phyloP scores from a whole-genome alignment of 768 basidiomycete species.

The Asterophora lycoperdoides region DNA sequence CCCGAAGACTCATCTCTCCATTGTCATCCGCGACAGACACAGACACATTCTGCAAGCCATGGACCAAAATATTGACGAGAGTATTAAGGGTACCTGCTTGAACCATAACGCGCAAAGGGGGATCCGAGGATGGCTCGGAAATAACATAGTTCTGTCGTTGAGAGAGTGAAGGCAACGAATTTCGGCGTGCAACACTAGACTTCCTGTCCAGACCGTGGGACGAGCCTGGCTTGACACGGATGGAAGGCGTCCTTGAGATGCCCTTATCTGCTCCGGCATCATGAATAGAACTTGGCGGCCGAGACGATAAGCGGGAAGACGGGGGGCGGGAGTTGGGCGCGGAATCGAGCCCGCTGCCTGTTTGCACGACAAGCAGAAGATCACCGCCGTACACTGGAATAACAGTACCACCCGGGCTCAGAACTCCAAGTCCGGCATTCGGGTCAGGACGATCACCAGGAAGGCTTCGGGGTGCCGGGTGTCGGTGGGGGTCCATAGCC shows the following conservation, averaged over 20 bases:
- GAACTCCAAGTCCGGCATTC: conserved; percentile 32
- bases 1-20: conserved; percentile 75
- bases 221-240: conserved; percentile 70
- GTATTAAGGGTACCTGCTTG: conserved; percentile 75
- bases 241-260: conserved; percentile 62
- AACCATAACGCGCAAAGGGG: conserved; percentile 70
- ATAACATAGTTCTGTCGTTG: conserved; percentile 53
- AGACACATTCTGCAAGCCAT: conserved; percentile 71
- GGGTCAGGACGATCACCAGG: conserved; percentile 29
- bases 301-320: conserved; percentile 59
- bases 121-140: conserved; percentile 62
- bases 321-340: conserved; percentile 48
- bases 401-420: conserved; percentile 58
- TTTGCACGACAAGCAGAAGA: conserved; percentile 64
- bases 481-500: conserved; percentile 42
- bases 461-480: conserved; percentile 31
- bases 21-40: conserved; percentile 85
- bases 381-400: conserved; percentile 76
- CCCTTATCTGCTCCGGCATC: conserved; percentile 41
- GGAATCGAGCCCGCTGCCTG: conserved; percentile 43
- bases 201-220: conserved; percentile 73
- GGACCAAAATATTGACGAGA: conserved; percentile 70
- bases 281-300: conserved; percentile 64
- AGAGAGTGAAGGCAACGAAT: conserved; percentile 75
- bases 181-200: conserved; percentile 67